Base-by-base conservation (phyloP, 495 filamentous ascomycete genomes). In the Tuber microsphaerosporum region DNA sequence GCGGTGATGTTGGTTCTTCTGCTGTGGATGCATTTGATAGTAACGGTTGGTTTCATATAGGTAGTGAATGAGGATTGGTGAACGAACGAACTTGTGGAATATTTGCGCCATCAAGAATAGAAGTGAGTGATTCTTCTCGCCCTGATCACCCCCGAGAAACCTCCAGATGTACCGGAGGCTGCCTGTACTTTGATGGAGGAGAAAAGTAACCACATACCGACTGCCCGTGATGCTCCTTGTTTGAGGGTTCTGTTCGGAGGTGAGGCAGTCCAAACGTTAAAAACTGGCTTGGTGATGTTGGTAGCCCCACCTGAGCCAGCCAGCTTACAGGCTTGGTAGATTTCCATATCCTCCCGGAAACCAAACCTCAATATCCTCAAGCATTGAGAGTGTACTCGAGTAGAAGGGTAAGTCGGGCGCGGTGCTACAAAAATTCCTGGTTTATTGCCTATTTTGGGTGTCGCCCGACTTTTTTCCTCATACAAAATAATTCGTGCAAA, bases 51-150 rank as follows among this genome's bases (percentile, higher is more conserved):
- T 43, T 78, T 69, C 34, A 48, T 14, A n/a, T 31, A 26, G 68
- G 70, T 65, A 20, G 12, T 51, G 44, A 48, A n/a, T 72, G 42
- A 48, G 43, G 39, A 19, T 37, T 61, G 46, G 73, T 76, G 41
- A 48, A 75, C 51, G 68, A 45, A 75, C 80, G 71, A 73, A 82
- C 81, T 80, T 82, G 80, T 71, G 43, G 80, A 80, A 68, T 82
- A 79, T 71, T 71, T 48, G 19, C 73, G 71, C 43, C 76, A 46
- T 73, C 73, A 70, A 37, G 34, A 65, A n/a, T 43, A 71, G 56
- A 69, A 80, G 79, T 80, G 78, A 56, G 65, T 73, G 65, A 75
- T 65, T 42, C 70, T 73, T 19, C 74, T 39, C 22, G 80, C 70
- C 8, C 68, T 77, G 26, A 76, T n/a, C 79, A 44, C 43, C 68